phyloP scores from a whole-genome alignment of 2,329 filamentous ascomycete species.

The Daldinia sp. region DNA sequence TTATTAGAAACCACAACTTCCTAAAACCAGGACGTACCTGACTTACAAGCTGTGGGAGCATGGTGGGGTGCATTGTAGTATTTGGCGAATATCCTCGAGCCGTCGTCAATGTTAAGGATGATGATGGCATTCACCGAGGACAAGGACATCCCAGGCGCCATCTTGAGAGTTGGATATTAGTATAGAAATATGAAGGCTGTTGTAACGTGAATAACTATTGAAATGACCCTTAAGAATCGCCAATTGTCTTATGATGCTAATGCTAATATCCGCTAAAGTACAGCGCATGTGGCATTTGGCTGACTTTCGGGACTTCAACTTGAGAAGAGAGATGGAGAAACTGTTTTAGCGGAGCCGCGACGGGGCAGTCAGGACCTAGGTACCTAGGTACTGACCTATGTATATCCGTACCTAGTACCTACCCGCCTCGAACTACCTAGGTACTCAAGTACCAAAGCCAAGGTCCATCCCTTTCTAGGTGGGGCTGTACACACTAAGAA shows the following conservation, averaged over 20 bases:
- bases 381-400: too few relatives aligned
- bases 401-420: too few relatives aligned
- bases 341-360: slow-evolving; percentile 34
- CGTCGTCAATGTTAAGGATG: slow-evolving; percentile 85
- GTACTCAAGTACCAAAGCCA: not conserved
- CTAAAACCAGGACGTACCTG: not conserved
- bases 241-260: slow-evolving; percentile 11
- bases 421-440: too few relatives aligned
- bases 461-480: too few relatives aligned
- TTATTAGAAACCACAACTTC: slow-evolving; percentile 31
- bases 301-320: not conserved
- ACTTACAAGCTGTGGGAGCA: slow-evolving; percentile 44
- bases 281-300: slow-evolving; percentile 33
- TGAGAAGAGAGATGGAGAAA: slow-evolving; percentile 26
- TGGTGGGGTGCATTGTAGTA: slow-evolving; percentile 63
- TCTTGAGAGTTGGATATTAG: slow-evolving; percentile 47
- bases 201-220: slow-evolving; percentile 7
- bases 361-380: too few relatives aligned
- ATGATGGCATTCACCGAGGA: slow-evolving; percentile 81
- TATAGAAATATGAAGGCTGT: slow-evolving; percentile 15
- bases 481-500: not conserved
- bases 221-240: slow-evolving; percentile 7
- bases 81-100: slow-evolving; percentile 90
- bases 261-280: slow-evolving; percentile 7
- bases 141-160: slow-evolving; percentile 79